Conservation (phyloP, 257 asterid species). For the Nicotiana paniculata region DNA sequence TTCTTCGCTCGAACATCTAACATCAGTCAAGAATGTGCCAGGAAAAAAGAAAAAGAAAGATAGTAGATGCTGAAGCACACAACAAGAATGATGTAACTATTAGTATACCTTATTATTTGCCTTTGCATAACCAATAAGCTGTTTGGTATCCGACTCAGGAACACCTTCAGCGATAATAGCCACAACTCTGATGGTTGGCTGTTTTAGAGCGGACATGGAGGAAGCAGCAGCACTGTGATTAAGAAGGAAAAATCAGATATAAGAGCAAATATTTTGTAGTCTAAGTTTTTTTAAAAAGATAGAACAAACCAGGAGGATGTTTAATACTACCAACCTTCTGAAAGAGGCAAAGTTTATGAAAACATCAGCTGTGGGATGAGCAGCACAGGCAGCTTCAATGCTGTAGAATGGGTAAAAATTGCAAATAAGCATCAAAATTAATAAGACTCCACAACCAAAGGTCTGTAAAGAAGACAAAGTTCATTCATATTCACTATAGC, state of each 20-base stretch:
- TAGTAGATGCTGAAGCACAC: neutral
- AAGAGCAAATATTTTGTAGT: neutral
- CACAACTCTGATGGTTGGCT: slow-evolving; percentile 89
- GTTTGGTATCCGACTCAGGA: slow-evolving; percentile 92
- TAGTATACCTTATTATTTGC: slow-evolving; percentile 84
- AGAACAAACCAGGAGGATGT: neutral
- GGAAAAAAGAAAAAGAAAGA: neutral
- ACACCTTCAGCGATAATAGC: slow-evolving; percentile 99
- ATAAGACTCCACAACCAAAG: neutral
- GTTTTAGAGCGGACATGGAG: slow-evolving; percentile 93
- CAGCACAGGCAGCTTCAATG: slow-evolving; percentile 93
- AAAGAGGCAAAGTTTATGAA: slow-evolving; percentile 96
- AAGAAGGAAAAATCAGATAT: slow-evolving; percentile 11
- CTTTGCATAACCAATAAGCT: slow-evolving; percentile 89
- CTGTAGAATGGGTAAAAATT: slow-evolving; percentile 34
- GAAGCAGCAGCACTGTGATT: slow-evolving; percentile 95
- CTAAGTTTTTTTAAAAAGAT: neutral
- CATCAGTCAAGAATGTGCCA: neutral
- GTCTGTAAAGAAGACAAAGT: neutral
- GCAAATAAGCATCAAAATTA: neutral
- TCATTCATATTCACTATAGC: neutral
- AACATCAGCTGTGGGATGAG: slow-evolving; percentile 98
- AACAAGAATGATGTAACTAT: neutral
- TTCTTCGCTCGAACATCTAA: neutral
- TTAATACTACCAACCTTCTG: slow-evolving; percentile 66